These are phyloP conservation scores for Clohesyomyces aquaticus DNA, from an alignment of 495 filamentous ascomycete genomes.

Conservation along the genomic window DNA sequence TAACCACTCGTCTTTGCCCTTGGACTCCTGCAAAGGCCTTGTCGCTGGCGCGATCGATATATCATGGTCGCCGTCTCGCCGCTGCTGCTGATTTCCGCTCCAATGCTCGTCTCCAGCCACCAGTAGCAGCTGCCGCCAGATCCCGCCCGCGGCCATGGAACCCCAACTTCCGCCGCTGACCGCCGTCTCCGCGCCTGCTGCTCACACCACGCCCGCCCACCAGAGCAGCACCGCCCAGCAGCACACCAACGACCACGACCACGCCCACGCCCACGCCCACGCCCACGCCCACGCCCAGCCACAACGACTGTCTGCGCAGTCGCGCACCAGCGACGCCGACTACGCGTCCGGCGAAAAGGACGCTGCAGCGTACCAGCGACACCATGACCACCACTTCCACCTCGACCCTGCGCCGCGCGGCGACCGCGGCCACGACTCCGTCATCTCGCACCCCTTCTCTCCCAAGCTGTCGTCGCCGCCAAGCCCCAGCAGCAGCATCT, in stretches of 20 bases:
- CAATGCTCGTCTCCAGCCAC: no score
- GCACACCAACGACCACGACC: constrained; percentile 14
- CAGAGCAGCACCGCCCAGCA: constrained; percentile 12
- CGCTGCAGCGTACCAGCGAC: constrained; percentile 8
- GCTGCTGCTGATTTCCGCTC: no score
- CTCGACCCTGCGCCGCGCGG: constrained; percentile 23
- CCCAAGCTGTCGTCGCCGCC: constrained; percentile 32
- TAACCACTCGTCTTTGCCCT: constrained; percentile 33
- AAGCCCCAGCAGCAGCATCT: constrained; percentile 36
- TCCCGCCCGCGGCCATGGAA: constrained; percentile 27
- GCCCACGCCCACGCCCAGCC: constrained; percentile 5
- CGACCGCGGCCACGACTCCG: constrained; percentile 29
- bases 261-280: background rate
- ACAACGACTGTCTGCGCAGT: no score
- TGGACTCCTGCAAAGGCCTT: constrained; percentile 31
- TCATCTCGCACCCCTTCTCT: constrained; percentile 36
- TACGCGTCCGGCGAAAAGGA: constrained; percentile 22
- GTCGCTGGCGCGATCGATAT: constrained; percentile 18
- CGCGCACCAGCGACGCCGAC: constrained; percentile 8
- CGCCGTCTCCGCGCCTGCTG: constrained; percentile 26
- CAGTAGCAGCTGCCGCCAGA: constrained; percentile 8
- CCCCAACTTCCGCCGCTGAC: constrained; percentile 35
- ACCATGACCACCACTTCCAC: background rate
- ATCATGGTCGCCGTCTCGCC: constrained; percentile 35
- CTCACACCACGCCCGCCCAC: background rate